phyloP scores from a whole-genome alignment of 2,329 filamentous ascomycete species.

The Penicillium vulpinum region DNA sequence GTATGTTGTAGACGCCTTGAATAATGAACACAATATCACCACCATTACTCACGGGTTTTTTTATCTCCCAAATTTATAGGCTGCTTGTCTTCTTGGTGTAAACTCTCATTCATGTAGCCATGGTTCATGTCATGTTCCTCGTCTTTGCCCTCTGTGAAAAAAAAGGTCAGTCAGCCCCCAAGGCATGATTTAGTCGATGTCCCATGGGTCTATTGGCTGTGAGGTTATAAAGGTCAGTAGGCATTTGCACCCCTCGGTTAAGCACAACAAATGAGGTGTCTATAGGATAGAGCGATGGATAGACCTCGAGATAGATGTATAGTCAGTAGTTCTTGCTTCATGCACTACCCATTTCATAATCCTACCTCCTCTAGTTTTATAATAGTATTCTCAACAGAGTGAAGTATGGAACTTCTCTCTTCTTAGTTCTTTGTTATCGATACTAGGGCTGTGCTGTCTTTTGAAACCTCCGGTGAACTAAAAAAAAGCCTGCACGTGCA shows the following conservation, averaged over 20 bases:
- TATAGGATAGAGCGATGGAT: neutral
- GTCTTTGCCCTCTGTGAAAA: neutral
- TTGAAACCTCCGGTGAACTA: too few species aligned
- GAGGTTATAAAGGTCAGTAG: neutral
- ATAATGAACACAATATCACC: neutral
- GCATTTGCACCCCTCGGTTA: neutral
- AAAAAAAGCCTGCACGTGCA: too few species aligned
- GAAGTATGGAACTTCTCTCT: neutral
- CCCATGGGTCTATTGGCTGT: neutral
- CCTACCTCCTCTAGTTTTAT: neutral
- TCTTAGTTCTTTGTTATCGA: neutral
- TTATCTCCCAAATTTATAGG: neutral
- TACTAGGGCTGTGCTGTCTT: neutral
- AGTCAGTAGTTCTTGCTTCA: neutral
- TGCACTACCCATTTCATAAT: too few species aligned
- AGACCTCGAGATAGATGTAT: too few species aligned
- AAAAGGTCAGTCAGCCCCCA: neutral
- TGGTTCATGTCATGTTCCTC: neutral
- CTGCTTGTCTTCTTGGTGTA: neutral
- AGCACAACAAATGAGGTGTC: neutral
- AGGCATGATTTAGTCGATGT: neutral
- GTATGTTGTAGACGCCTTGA: neutral
- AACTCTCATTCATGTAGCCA: too few species aligned
- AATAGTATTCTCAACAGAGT: neutral
- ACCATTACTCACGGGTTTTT: neutral